Percentiles rank a stretch among this genome's conserved stretches.
Evolutionary conservation across 768 basidiomycete species (phyloP).

Genomic region (Kwoniella newhampshirensis): DNA sequence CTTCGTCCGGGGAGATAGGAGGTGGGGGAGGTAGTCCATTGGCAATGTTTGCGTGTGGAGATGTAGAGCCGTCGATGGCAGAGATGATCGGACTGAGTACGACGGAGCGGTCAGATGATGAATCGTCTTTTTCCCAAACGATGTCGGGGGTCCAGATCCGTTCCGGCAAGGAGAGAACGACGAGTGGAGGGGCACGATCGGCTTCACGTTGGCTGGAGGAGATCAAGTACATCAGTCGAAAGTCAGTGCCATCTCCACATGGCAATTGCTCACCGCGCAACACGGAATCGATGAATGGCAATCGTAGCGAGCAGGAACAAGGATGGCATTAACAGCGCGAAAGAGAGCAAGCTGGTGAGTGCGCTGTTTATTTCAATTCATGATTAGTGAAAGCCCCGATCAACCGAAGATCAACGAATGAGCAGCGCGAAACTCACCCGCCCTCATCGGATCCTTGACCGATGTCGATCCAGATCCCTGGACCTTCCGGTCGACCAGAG

Average conservation of each 20-base stretch:
- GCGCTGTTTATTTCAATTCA: too few species aligned
- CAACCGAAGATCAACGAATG: too few species aligned
- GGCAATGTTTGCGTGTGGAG: background rate
- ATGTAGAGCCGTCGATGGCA: background rate
- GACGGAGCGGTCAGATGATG: slow-evolving; percentile 15
- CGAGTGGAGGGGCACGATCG: slow-evolving; percentile 57
- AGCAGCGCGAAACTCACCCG: slow-evolving; percentile 27
- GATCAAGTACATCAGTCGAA: slow-evolving; percentile 42
- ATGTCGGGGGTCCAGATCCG: slow-evolving; percentile 52
- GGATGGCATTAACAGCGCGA: slow-evolving; percentile 86
- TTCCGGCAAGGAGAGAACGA: slow-evolving; percentile 51
- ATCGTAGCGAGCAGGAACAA: slow-evolving; percentile 84
- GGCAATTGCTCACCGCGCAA: slow-evolving; percentile 55
- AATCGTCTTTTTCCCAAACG: slow-evolving; percentile 53
- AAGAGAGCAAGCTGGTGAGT: slow-evolving; percentile 56
- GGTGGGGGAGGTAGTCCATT: slow-evolving; percentile 18
- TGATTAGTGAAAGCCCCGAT: too few species aligned
- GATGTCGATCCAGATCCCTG: slow-evolving; percentile 49
- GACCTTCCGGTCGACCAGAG: slow-evolving; percentile 51
- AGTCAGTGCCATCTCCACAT: slow-evolving; percentile 70
- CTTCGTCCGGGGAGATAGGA: slow-evolving; percentile 28
- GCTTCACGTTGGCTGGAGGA: slow-evolving; percentile 63
- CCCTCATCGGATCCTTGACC: slow-evolving; percentile 40
- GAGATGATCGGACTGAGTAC: background rate
- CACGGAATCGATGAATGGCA: slow-evolving; percentile 79